Evolutionary conservation across 192 early-diverging fungal genomes (phyloP), one percentile per base, ranked within the genome.

Genomic region (Kickxella alabastrina): DNA sequence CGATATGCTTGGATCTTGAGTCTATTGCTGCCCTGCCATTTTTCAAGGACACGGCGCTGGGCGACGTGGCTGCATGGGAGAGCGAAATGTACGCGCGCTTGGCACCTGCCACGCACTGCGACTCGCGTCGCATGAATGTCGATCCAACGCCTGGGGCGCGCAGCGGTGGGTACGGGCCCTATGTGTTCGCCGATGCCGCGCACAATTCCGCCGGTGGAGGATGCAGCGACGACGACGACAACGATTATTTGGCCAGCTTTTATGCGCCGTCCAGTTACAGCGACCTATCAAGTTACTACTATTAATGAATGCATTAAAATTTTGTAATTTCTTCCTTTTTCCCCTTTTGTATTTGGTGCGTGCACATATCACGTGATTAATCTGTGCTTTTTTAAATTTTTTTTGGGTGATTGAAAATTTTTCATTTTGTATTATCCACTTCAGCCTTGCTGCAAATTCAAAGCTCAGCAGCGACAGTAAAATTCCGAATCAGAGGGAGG

Each of bases 201-300:
- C n/a, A n/a, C n/a, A n/a, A n/a, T n/a, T n/a, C n/a, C n/a, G n/a
- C n/a, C n/a, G n/a, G n/a, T n/a, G n/a, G n/a, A n/a, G n/a, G n/a
- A n/a, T 48, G 36, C 42, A 56, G 44, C 28, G 50, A 72, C 22
- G 54, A 36, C 25, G 40, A 50, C 42, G 43, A 43, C 21, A 32
- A 39, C 6, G 69, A 65, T 29, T 27, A 36, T 4, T 18, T 57
- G 26, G 38, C 44, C 32, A 62, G 43, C 64, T 57, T 63, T 24
- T 75, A 67, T 26, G 36, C 40, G 52, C 26, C 56, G 23, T 34
- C 57, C 1, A 49, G 52, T 18, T 32, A 46, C 44, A 48, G 64
- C 40, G 68, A 72, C 25, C 35, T 72, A 14, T 57, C 62, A 2
- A 61, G 54, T 44, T 72, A 72, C 54, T 72, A 52, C 31, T 59